Evolutionary conservation across 805 yeast species (phyloP).

Genomic region (Dipodascus geniculatus): DNA sequence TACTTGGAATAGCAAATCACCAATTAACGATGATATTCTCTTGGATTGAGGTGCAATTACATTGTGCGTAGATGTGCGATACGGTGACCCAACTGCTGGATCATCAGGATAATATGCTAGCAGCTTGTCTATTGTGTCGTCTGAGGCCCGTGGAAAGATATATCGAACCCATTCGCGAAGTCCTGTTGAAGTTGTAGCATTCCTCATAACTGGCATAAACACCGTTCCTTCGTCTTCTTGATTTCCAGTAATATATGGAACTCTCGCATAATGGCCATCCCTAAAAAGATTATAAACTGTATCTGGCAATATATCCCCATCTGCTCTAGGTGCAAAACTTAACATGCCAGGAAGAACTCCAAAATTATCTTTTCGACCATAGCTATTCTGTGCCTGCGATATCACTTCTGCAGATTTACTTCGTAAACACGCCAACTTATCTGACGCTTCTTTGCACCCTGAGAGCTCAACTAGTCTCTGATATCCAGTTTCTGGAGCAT

Average conservation of each 20-base stretch:
- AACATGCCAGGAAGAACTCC: background rate
- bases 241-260: constrained; percentile 11
- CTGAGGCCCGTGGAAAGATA: background rate
- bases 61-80: constrained; percentile 8
- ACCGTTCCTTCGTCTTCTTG: constrained; percentile 14
- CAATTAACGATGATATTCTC: constrained; percentile 9
- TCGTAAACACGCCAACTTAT: constrained; percentile 7
- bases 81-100: constrained; percentile 12
- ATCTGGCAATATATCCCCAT: constrained; percentile 7
- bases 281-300: constrained; percentile 4
- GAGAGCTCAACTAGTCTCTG: constrained; percentile 5
- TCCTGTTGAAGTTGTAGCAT: constrained; percentile 6
- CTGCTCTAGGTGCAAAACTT: constrained; percentile 9
- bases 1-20: constrained; percentile 10
- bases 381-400: constrained; percentile 7
- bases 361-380: constrained; percentile 2
- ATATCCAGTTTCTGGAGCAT: constrained; percentile 5
- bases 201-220: constrained; percentile 5
- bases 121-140: background rate
- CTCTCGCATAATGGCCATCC: constrained; percentile 6
- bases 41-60: constrained; percentile 9
- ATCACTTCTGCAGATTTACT: constrained; percentile 4
- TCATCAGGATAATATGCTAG: constrained; percentile 9
- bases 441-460: constrained; percentile 4
- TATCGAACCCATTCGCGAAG: constrained; percentile 2